Base-by-base conservation (phyloP, 202 grass and related monocot species). In the Schoenoplectus tabernaemontani region DNA sequence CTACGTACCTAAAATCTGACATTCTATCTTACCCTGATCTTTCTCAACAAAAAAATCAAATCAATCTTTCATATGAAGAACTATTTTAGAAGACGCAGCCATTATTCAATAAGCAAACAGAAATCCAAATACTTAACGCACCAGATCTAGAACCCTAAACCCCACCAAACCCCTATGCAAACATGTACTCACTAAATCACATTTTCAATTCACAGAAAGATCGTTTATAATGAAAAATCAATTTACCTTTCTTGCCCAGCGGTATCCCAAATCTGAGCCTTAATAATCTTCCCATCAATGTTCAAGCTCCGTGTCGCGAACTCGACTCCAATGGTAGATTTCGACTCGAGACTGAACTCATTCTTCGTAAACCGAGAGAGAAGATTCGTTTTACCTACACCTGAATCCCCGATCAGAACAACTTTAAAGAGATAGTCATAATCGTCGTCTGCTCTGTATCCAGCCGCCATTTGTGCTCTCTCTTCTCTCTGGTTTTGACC, bases 281-380 rank as follows among this genome's bases (percentile, higher is more conserved):
- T 97, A 87, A 93, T 82, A 56, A 97, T 88, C 85, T 91, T 93
- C 36, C 87, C 90, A 67, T 97, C 93, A 63, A 97, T 87, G 63
- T 84, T 46, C 68, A 88, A 43, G 61, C 82, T 88, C 73, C 93
- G 64, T 17, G 93, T 97, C 57, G 93, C 93, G 82, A 97, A 97
- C 89, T 97, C 93, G 59, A 97, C 93, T 5, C 93, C 93, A 48
- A 97, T 97, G 85, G 93, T 97, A 82, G 93, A 97, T 78, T 97
- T 97, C n/a, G 93, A 93, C 85, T 97, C 93, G 73, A 97, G 91
- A 86, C 91, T 97, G 79, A 97, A 97, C 91, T 97, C 83, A 82
- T 92, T 87, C 87, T 86, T 85, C 23, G 93, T 93, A 79, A 97
- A 97, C 77, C 91, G 88, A 73, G 93, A 97, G 81, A 93, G 93